Evolutionary conservation across 331 rosid species (phyloP).

Genomic region (Acacia concinna): DNA sequence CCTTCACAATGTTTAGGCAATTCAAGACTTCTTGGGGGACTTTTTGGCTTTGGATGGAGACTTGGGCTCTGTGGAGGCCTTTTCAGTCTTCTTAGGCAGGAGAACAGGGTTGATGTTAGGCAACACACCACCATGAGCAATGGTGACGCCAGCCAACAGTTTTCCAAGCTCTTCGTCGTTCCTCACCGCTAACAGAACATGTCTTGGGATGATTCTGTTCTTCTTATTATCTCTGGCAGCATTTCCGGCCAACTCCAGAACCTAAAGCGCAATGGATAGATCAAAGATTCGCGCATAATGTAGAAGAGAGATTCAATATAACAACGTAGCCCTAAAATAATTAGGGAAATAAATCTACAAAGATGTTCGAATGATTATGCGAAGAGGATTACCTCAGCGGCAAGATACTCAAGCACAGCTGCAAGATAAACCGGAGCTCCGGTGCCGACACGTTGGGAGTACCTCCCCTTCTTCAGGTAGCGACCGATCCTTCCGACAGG

Average conservation of each 20-base stretch:
- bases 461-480: conserved; percentile 1
- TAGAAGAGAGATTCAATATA: background rate
- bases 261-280: background rate
- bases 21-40: background rate
- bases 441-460: conserved; percentile 1
- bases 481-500: conserved; percentile 15
- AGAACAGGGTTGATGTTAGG: conserved; percentile 3
- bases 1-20: background rate
- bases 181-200: conserved; percentile 48
- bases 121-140: conserved; percentile 33
- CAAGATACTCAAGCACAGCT: background rate
- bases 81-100: background rate
- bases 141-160: conserved; percentile 56
- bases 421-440: conserved; percentile 12
- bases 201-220: conserved; percentile 30
- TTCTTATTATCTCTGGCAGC: conserved; percentile 56
- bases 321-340: background rate
- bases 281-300: background rate
- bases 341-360: background rate
- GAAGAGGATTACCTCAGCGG: background rate
- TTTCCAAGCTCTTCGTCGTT: conserved; percentile 57
- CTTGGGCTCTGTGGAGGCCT: background rate
- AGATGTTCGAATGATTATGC: background rate
- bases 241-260: conserved; percentile 55
- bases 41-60: background rate